phyloP scores from a whole-genome alignment of 805 yeast species.

The Candida odintsovae region DNA sequence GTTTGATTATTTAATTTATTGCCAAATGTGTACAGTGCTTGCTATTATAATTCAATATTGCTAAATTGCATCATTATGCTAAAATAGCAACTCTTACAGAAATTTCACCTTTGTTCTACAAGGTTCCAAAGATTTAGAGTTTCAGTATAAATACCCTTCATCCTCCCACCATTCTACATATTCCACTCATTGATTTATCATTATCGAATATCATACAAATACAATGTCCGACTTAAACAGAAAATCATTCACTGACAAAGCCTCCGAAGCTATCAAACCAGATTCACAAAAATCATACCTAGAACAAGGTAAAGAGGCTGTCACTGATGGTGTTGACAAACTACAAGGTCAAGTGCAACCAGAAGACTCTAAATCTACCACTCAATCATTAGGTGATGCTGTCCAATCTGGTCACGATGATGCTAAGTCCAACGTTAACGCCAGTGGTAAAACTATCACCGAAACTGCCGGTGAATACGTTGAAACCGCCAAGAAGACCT shows the following conservation, averaged over 20 bases:
- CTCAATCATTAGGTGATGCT: constrained; percentile 65
- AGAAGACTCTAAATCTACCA: constrained; percentile 58
- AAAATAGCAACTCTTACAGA: background rate
- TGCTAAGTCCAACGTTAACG: constrained; percentile 24
- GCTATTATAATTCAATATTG: background rate
- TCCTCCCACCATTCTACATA: too few species aligned
- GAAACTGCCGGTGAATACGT: constrained; percentile 56
- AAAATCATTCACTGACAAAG: constrained; percentile 69
- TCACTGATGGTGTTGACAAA: constrained; percentile 63
- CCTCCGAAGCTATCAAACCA: constrained; percentile 62
- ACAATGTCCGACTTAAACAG: constrained; percentile 55
- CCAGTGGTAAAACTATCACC: constrained; percentile 35
- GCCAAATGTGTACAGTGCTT: background rate
- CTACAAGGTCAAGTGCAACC: constrained; percentile 56
- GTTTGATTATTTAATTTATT: background rate
- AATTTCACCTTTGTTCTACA: background rate
- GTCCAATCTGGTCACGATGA: constrained; percentile 50
- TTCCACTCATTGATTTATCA: too few species aligned
- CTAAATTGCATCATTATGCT: background rate
- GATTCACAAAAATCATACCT: constrained; percentile 58
- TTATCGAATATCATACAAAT: background rate
- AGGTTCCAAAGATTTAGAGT: background rate
- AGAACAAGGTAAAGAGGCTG: constrained; percentile 66
- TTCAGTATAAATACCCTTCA: background rate
- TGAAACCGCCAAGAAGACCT: constrained; percentile 48